Conservation (phyloP, 805 yeast genomes). For the Candida sphagnicola region DNA sequence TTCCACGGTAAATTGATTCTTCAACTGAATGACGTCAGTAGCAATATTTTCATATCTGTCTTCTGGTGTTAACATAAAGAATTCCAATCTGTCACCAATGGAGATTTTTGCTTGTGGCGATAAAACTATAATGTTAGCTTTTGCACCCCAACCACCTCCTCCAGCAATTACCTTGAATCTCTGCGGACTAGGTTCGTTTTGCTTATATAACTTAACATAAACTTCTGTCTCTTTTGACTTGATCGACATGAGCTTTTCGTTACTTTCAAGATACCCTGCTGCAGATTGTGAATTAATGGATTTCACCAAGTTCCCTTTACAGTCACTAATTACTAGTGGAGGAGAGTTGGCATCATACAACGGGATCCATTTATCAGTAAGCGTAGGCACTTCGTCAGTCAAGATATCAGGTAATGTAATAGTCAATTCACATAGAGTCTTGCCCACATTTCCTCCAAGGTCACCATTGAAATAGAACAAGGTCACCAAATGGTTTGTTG, state of each 20-base stretch:
- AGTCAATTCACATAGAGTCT: conserved; percentile 23
- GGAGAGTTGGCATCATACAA: conserved; percentile 19
- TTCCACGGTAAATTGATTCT: conserved; percentile 20
- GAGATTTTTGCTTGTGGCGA: conserved; percentile 50
- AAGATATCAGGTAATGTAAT: conserved; percentile 18
- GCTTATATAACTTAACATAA: conserved; percentile 27
- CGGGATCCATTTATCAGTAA: conserved; percentile 32
- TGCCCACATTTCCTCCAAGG: conserved; percentile 19
- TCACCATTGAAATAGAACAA: conserved; percentile 28
- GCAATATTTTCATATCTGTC: conserved; percentile 18
- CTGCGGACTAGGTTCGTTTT: conserved; percentile 10
- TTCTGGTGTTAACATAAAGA: conserved; percentile 41
- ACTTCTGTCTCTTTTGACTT: conserved; percentile 43
- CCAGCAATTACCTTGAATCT: conserved; percentile 62
- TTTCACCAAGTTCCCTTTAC: conserved; percentile 58
- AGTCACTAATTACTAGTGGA: conserved; percentile 42
- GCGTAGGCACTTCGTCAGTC: neutral
- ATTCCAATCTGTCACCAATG: conserved; percentile 46
- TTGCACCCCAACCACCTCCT: conserved; percentile 74
- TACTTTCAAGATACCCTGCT: conserved; percentile 49
- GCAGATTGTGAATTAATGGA: conserved; percentile 54
- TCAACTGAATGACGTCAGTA: conserved; percentile 5
- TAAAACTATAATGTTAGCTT: conserved; percentile 60
- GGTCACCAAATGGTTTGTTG: conserved; percentile 31
- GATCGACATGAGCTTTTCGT: conserved; percentile 32